Base-by-base conservation (phyloP, 192 early-diverging fungal genomes). In the Spinellus fusiger region DNA sequence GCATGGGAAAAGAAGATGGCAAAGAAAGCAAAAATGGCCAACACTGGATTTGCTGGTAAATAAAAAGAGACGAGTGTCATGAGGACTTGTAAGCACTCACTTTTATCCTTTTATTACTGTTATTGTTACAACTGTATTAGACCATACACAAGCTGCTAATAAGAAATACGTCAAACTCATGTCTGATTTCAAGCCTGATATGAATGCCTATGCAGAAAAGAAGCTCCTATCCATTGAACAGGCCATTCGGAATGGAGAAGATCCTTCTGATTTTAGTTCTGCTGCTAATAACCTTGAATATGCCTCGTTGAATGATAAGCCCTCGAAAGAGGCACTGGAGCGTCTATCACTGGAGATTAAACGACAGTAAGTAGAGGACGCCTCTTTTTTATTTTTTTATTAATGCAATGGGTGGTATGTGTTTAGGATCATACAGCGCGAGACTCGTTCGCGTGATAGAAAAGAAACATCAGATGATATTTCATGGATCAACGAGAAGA, bases 401-500 rank as follows among this genome's bases (percentile, higher is more conserved):
- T 56, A 37, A 56, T 33, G 28, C 50, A 50, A 26, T 51, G 20
- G 38, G 28, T 46, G 79, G 6, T 66, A 47, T 44, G 4, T n/a
- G n/a, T n/a, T 18, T 51, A 85, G 80, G 50, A 77, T 86, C 37
- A 74, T 27, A 4, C 33, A 73, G 33, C 78, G 87, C n/a, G 65
- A 74, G 15, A 82, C 78, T 25, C 84, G 86, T 60, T 90, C 87
- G 18, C 82, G 78, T 29, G 77, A 81, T 46, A 75, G 82, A 38
- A 87, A 79, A 50, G 85, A 89, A 70, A 83, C 89, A 22, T 88
- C 87, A 31, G 95, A 95, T 54, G 91, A 92, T 47, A 91, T 93
- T 55, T 91, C 94, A 15, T 97, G 92, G 74, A 98, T 99, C 77
- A 98, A 98, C 65, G 93, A 99, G 35, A 80, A 89, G 68, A 99